These are phyloP conservation scores for Cryptococcus amylolentus DNA, from an alignment of 1,284 basidiomycete genomes.

Conservation along the genomic window DNA sequence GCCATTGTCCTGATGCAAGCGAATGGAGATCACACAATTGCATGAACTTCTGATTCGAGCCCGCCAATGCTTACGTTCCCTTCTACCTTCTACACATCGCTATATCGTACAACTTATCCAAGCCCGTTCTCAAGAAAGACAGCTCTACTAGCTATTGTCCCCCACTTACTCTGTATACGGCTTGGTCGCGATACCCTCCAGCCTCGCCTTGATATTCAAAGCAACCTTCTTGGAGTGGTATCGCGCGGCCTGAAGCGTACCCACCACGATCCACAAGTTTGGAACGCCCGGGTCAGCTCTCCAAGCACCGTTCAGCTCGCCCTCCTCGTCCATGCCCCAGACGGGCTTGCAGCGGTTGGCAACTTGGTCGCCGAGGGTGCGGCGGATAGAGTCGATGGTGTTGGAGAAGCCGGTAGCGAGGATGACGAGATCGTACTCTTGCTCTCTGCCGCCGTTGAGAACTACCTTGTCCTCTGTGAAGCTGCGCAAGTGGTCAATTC, in stretches of 20 bases:
- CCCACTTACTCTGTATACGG: conserved; percentile 15
- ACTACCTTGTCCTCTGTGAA: conserved; percentile 27
- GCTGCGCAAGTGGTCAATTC: neutral
- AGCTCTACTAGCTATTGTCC: neutral
- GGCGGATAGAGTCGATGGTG: conserved; percentile 44
- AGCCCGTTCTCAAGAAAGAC: neutral
- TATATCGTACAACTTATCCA: neutral
- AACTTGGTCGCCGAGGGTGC: conserved; percentile 53
- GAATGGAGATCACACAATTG: too few relatives aligned
- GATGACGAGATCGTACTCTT: conserved; percentile 64
- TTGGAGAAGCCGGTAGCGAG: conserved; percentile 60
- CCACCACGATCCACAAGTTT: conserved; percentile 60
- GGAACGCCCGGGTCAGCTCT: conserved; percentile 53
- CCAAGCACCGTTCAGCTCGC: conserved; percentile 57
- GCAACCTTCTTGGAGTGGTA: conserved; percentile 30
- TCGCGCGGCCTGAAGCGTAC: conserved; percentile 35
- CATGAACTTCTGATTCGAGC: neutral
- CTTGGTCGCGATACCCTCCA: conserved; percentile 19
- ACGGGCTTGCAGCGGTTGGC: conserved; percentile 52
- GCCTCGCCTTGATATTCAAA: conserved; percentile 24
- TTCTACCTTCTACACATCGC: too few relatives aligned
- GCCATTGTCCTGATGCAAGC: too few relatives aligned
- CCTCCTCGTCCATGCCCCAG: conserved; percentile 61
- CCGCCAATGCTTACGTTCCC: neutral
- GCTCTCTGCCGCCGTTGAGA: conserved; percentile 39